Percentiles rank a stretch among this genome's conserved stretches.
Conservation (phyloP, 306 rosid genomes). For the Malus sieversii region DNA sequence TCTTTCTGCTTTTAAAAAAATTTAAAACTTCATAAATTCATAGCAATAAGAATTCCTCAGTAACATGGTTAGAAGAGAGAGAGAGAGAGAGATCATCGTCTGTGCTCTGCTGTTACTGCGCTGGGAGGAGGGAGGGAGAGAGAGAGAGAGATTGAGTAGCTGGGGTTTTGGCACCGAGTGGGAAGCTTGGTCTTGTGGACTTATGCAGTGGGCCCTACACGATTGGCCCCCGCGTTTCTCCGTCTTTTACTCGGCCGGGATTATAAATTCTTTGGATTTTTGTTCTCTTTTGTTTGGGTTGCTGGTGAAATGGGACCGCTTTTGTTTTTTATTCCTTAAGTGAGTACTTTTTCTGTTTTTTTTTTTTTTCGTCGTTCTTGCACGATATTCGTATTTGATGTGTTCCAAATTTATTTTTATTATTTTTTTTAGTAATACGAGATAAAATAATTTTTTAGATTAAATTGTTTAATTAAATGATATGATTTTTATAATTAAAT, state of each 20-base stretch:
- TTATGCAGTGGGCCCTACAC: slow-evolving; percentile 41
- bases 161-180: neutral
- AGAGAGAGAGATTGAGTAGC: too few species aligned
- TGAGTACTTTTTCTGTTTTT: too few species aligned
- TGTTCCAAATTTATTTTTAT: neutral
- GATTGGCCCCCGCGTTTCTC: slow-evolving; percentile 41
- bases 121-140: neutral
- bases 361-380: neutral
- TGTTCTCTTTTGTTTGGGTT: neutral
- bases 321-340: neutral
- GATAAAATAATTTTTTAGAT: too few species aligned
- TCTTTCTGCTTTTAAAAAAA: too few species aligned
- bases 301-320: slow-evolving; percentile 21
- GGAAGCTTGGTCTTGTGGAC: slow-evolving; percentile 7
- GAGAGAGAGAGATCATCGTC: neutral
- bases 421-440: neutral
- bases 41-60: neutral
- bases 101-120: neutral
- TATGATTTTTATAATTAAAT: too few species aligned
- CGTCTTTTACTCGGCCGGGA: slow-evolving; percentile 1
- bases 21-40: neutral
- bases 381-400: neutral
- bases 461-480: too few species aligned
- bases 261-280: neutral
- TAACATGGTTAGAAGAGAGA: slow-evolving; percentile 5